Evolutionary conservation across 2,329 filamentous ascomycete genomes (phyloP), one percentile per base, ranked within the genome.

Genomic region (Monosporascus sp.): DNA sequence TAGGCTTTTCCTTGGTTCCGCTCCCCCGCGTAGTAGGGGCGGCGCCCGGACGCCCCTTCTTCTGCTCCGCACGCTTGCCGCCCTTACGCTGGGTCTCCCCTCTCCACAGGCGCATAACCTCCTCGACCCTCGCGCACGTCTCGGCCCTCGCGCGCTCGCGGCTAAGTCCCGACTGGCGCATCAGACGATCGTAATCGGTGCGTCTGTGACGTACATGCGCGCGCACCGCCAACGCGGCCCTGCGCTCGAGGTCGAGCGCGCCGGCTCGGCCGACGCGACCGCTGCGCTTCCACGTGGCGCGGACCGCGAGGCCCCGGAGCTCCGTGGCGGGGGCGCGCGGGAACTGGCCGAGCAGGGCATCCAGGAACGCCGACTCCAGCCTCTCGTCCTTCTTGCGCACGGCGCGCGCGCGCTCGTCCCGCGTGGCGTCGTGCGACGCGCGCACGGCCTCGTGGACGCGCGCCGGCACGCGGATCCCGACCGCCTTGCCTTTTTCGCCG

Each of bases 161-260:
- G 2, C 24, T 14, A 2, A 51, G 16, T 2, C 54, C 55, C n/a
- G 9, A 11, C 27, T 11, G 31, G 7, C 38, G 20, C 52, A 78
- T 55, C 43, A 76, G 56, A 37, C 50, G 44, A 16, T 81, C 76
- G 53, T 82, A 82, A 1, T 67, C 58, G 0, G 78, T 81, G 45
- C 78, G 70, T 3, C 52, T 57, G 58, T 81, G 78, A 7, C 79
- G 69, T 5, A 78, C 70, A 56, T 80, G 74, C 3, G 79, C 78
- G 22, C 71, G 63, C 14, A 80, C 76, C 2, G 76, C 79, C 24
- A 79, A 67, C 46, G 64, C 58, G 5, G 73, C 76, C 57, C 72
- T 78, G 16, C 68, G 60, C 7, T 65, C 62, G 37, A 77, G 46
- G 0, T 64, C 62, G 6, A 78, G 60, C 45, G 56, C 73, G 2